These are phyloP conservation scores for Puccinellia tenuiflora DNA, from an alignment of 176 grass and related monocot species.

Conservation along the genomic window DNA sequence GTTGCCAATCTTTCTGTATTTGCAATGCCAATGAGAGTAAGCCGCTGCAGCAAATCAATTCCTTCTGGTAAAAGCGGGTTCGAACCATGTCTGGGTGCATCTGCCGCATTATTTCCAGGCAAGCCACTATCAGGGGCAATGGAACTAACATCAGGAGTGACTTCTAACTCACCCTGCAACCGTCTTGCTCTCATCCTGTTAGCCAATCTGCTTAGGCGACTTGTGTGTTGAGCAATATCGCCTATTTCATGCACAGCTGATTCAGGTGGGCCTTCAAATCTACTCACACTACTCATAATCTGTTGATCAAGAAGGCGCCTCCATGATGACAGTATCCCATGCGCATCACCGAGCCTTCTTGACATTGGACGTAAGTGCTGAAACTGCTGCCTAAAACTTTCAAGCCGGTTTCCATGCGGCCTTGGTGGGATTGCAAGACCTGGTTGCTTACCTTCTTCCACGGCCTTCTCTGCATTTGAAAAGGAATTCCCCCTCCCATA, in stretches of 20 bases:
- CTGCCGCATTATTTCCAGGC: slow-evolving; percentile 36
- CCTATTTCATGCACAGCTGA: slow-evolving; percentile 44
- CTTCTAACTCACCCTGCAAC: slow-evolving; percentile 55
- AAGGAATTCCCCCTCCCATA: slow-evolving; percentile 75
- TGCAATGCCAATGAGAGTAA: slow-evolving; percentile 59
- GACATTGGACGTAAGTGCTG: slow-evolving; percentile 83
- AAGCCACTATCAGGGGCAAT: slow-evolving; percentile 28
- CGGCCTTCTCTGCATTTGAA: slow-evolving; percentile 37
- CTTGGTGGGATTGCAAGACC: slow-evolving; percentile 61
- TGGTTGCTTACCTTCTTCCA: slow-evolving; percentile 48
- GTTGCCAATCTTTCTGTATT: slow-evolving; percentile 64
- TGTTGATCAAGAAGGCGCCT: slow-evolving; percentile 78
- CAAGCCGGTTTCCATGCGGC: slow-evolving; percentile 77
- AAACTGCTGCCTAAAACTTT: slow-evolving; percentile 96
- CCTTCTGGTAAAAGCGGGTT: slow-evolving; percentile 50
- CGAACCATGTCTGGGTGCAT: slow-evolving; percentile 33
- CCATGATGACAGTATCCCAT: slow-evolving; percentile 73
- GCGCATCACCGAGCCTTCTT: slow-evolving; percentile 78
- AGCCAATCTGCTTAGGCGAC: slow-evolving; percentile 34
- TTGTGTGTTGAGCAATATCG: slow-evolving; percentile 42
- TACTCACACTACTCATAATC: slow-evolving; percentile 39
- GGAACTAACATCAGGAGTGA: slow-evolving; percentile 26
- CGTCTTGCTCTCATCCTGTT: slow-evolving; percentile 57
- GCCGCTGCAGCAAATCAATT: slow-evolving; percentile 63
- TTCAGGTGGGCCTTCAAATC: slow-evolving; percentile 56